Conservation (phyloP, 1,284 basidiomycete species). For the Ustilago crameri region DNA sequence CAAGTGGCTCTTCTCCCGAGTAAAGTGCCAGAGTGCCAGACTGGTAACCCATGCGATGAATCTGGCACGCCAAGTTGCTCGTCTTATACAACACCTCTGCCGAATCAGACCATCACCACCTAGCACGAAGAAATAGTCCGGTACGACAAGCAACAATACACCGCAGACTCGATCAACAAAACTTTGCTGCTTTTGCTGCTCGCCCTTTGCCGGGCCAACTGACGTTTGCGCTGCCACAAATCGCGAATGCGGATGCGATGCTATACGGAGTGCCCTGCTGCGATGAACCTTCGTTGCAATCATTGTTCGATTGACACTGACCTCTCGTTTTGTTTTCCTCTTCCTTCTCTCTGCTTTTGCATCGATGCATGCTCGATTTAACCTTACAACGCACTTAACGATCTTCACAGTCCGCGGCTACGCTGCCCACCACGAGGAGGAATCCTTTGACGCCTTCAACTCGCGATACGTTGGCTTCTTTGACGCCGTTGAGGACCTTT, state of each 20-base stretch:
- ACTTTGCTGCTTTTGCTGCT: too few relatives aligned
- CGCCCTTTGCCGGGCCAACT: too few relatives aligned
- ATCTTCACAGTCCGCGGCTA: slow-evolving; percentile 45
- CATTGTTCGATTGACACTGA: slow-evolving; percentile 4
- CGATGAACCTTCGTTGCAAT: not conserved
- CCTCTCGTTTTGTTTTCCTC: not conserved
- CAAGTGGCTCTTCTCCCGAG: too few relatives aligned
- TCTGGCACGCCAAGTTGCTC: too few relatives aligned
- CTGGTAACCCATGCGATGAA: too few relatives aligned
- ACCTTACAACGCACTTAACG: not conserved
- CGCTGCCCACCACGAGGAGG: slow-evolving; percentile 73
- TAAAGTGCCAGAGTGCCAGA: too few relatives aligned
- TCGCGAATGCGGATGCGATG: too few relatives aligned
- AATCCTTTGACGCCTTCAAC: slow-evolving; percentile 93
- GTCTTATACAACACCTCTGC: too few relatives aligned
- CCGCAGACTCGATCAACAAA: too few relatives aligned
- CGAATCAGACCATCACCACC: too few relatives aligned
- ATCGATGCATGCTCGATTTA: not conserved
- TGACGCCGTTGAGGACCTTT: slow-evolving; percentile 89
- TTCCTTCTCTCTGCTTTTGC: not conserved
- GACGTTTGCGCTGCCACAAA: not conserved
- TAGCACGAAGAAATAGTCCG: too few relatives aligned
- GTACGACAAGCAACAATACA: too few relatives aligned
- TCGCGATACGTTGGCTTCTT: slow-evolving; percentile 94
- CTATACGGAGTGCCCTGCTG: not conserved